Evolutionary conservation across 768 basidiomycete genomes (phyloP).

Genomic region (Sutorius australiensis): DNA sequence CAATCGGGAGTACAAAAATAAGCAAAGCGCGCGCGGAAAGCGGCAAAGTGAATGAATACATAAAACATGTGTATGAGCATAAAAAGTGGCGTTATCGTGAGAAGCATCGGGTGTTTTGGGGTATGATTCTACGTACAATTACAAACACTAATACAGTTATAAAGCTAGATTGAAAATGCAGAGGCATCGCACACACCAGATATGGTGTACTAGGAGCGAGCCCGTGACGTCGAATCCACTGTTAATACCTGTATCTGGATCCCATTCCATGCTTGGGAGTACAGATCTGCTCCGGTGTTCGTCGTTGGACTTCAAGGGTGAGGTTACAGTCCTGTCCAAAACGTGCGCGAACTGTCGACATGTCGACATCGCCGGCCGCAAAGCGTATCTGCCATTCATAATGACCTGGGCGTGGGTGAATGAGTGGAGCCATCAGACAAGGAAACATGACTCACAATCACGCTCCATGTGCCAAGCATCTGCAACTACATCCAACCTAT

Average conservation of each 20-base stretch:
- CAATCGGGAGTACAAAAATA: conserved; percentile 8
- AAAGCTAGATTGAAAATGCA: conserved; percentile 10
- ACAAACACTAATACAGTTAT: conserved; percentile 25
- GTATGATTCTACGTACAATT: conserved; percentile 21
- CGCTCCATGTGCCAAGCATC: conserved; percentile 60
- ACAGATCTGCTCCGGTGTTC: conserved; percentile 25
- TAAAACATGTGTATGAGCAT: conserved; percentile 5
- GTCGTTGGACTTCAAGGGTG: conserved; percentile 42
- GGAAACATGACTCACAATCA: conserved; percentile 45
- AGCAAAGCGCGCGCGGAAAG: conserved; percentile 1
- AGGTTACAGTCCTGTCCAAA: conserved; percentile 45
- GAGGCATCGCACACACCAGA: conserved; percentile 5
- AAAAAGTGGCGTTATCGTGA: not conserved
- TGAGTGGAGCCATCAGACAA: not conserved
- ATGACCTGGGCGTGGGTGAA: conserved; percentile 39
- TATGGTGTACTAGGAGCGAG: conserved; percentile 2
- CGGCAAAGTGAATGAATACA: conserved; percentile 10
- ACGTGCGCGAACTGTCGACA: conserved; percentile 48
- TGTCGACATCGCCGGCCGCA: conserved; percentile 50
- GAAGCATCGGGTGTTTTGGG: conserved; percentile 3
- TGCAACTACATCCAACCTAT: conserved; percentile 53
- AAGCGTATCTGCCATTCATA: conserved; percentile 62
- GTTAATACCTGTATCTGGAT: conserved; percentile 25
- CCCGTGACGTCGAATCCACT: conserved; percentile 6
- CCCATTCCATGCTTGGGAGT: conserved; percentile 26